A percentile compares a stretch with the other conserved stretches of the same genome.
These are phyloP conservation scores for Atalantia buxifolia DNA, from an alignment of 345 rosid species.

Conservation along the genomic window DNA sequence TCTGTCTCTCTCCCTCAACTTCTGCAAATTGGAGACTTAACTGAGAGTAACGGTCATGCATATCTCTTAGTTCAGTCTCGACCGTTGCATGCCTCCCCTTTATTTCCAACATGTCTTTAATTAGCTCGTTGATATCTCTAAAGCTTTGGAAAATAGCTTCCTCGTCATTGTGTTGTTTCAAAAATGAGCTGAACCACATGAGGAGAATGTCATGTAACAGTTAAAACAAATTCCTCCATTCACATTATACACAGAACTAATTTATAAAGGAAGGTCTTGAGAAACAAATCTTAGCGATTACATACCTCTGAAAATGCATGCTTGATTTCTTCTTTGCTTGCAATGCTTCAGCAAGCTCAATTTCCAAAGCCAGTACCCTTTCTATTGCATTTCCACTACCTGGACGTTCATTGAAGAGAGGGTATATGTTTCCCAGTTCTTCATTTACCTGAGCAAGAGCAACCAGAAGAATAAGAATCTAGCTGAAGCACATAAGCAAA, in stretches of 20 bases:
- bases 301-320: constrained; percentile 76
- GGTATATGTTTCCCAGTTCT: constrained; percentile 72
- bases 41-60: constrained; percentile 93
- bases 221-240: not conserved
- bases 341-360: constrained; percentile 87
- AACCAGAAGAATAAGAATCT: constrained; percentile 17
- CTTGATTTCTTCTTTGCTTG: constrained; percentile 66
- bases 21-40: constrained; percentile 96
- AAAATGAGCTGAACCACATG: constrained; percentile 65
- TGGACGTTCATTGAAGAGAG: constrained; percentile 52
- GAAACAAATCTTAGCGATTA: not conserved
- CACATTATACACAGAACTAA: not conserved
- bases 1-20: constrained; percentile 98
- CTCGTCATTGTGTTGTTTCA: constrained; percentile 74
- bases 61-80: constrained; percentile 83
- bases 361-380: constrained; percentile 90
- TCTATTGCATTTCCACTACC: constrained; percentile 68
- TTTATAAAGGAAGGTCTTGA: not conserved
- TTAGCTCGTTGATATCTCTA: constrained; percentile 84
- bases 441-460: constrained; percentile 69
- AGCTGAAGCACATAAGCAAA: not conserved
- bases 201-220: constrained; percentile 3
- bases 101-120: constrained; percentile 73
- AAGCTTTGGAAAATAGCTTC: constrained; percentile 90
- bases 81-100: constrained; percentile 66